phyloP scores from a whole-genome alignment of 805 yeast species.

The Candida krabiensis region DNA sequence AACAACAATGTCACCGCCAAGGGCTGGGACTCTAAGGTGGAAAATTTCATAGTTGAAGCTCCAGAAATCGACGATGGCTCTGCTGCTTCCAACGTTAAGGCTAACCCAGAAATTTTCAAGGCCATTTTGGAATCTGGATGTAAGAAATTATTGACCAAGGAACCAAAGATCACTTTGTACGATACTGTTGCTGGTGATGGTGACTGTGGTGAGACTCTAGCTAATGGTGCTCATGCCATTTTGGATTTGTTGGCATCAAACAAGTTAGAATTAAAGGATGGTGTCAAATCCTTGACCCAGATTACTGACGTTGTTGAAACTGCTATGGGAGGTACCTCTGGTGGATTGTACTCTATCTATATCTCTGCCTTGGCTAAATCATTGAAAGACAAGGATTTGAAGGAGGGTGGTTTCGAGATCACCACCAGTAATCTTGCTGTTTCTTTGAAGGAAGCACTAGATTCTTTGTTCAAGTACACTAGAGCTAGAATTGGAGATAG shows the following conservation, averaged over 20 bases:
- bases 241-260: slow-evolving; percentile 47
- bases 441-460: slow-evolving; percentile 60
- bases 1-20: slow-evolving; percentile 39
- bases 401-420: slow-evolving; percentile 29
- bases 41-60: slow-evolving; percentile 28
- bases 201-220: slow-evolving; percentile 92
- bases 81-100: slow-evolving; percentile 25
- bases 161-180: slow-evolving; percentile 79
- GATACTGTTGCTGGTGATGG: slow-evolving; percentile 96
- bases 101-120: slow-evolving; percentile 30
- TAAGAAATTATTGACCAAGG: slow-evolving; percentile 55
- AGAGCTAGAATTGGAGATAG: slow-evolving; percentile 88
- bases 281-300: slow-evolving; percentile 59
- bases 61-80: slow-evolving; percentile 35
- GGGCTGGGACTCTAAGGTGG: slow-evolving; percentile 22
- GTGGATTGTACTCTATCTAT: slow-evolving; percentile 86
- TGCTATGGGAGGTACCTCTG: slow-evolving; percentile 97
- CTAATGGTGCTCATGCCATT: slow-evolving; percentile 77
- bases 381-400: slow-evolving; percentile 43
- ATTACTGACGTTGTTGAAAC: slow-evolving; percentile 80
- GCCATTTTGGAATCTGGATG: slow-evolving; percentile 49
- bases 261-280: slow-evolving; percentile 43
- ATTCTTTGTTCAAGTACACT: slow-evolving; percentile 79
- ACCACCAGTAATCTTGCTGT: slow-evolving; percentile 39
- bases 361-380: slow-evolving; percentile 70